Evolutionary conservation across 2,329 filamentous ascomycete genomes (phyloP), one percentile per base, ranked within the genome.

Genomic region (Diaporthe citri): DNA sequence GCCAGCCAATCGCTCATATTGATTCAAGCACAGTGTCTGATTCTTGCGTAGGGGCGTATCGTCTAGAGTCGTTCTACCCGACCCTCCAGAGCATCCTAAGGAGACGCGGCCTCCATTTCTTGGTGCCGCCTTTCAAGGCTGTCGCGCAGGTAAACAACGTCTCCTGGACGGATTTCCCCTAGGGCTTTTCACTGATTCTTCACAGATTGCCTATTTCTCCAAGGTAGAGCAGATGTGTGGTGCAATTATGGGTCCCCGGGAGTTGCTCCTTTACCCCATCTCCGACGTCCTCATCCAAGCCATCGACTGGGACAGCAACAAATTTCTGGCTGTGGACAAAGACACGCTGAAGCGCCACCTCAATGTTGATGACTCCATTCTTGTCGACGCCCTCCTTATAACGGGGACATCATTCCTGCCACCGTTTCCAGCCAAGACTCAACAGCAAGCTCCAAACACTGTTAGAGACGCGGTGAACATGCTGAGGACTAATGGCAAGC

Each of bases 41-140:
- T 36, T 60, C 28, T 28, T n/a, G 55, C 66, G 46, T 80, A 96
- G 94, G 92, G 77, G 93, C 94, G 55, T 93, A 92, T 79, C 89
- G 88, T 72, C 88, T 93, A 55, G 91, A 94, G 81, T 90, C 93
- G 74, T 90, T 98, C 69, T 95, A 93, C 80, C 92, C 93, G 71
- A 90, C 94, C 72, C 88, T 98, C 52, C 94, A 97, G 84, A 87
- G 88, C 41, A 92, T 96, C 73, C 88, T 98, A 70, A 88, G 90
- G 79, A 87, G 92, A 78, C 90, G 93, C 77, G 88, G 89, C 2
- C 86, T 97, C 74, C 90, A 94, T 76, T 97, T 95, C 81, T 87
- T 95, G 64, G 93, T 97, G 59, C 93, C 96, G 17, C 96, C 96
- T 1, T 97, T 95, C 86, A 95, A 93, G 83, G 95, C 96, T 51